Evolutionary conservation across 257 asterid genomes (phyloP), one percentile per base, ranked within the genome.

Genomic region (Jacaranda copaia): DNA sequence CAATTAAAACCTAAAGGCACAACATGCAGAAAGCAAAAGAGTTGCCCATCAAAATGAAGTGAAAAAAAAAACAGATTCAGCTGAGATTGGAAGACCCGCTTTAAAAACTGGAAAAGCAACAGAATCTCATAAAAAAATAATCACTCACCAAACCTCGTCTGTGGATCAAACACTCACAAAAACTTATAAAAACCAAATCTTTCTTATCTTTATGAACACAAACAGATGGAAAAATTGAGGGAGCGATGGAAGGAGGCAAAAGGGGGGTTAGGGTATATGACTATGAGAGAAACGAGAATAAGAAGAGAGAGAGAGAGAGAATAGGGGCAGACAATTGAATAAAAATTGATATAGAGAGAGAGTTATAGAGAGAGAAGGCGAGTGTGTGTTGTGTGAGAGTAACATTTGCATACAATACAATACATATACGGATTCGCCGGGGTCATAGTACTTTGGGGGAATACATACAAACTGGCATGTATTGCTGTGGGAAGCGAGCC

Each of bases 391-490:
- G 78, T 68, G 85, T 51, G 85, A 57, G 84, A 75, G 80, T 70
- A 70, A 80, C 79, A 79, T 53, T 66, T 60, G 81, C 78, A 70
- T 72, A 80, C 80, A 60, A 71, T 80, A 78, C 66, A 69, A 78
- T 78, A 82, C 86, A 80, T 81, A 87, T 89, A 84, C 85, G 97
- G 89, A 85, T 79, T 87, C 96, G 84, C 85, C 92, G 91, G 90
- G 89, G 85, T 86, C 85, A 81, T 79, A 81, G 87, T 88, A 79
- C 85, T 85, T 84, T 74, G 91, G 85, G 91, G 84, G 80, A 74
- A 76, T 61, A 76, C 87, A 76, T 87, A 84, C 92, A 86, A 77
- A 66, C 90, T 85, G 92, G 88, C 89, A 72, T 84, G 68, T 81
- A 84, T 36, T 79, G 88, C 79, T 68, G 81, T 86, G 85, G 85